A percentile compares a stretch with the other conserved stretches of the same genome.
Evolutionary conservation across 805 yeast genomes (phyloP).

Genomic region (Pichia ethanolica): DNA sequence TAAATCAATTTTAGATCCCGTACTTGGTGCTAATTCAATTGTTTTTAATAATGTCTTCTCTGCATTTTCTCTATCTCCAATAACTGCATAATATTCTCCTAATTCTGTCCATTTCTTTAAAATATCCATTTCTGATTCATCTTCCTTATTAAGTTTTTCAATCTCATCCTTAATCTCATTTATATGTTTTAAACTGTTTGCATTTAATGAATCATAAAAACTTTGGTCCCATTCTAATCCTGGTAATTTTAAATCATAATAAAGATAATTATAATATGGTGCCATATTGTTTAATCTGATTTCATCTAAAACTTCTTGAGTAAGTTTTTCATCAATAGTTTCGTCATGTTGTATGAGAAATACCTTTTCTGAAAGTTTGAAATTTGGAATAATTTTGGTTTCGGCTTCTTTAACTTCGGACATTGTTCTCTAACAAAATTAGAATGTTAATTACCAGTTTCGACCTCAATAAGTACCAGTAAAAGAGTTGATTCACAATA

Average conservation of each 20-base stretch:
- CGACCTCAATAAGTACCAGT: too few relatives aligned
- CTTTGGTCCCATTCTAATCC: slow-evolving; percentile 52
- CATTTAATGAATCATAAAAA: slow-evolving; percentile 43
- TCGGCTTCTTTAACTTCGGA: slow-evolving; percentile 1
- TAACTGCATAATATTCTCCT: slow-evolving; percentile 81
- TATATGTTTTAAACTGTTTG: slow-evolving; percentile 50
- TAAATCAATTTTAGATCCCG: slow-evolving; percentile 88
- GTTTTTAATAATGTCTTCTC: slow-evolving; percentile 61
- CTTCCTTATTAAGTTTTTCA: slow-evolving; percentile 51
- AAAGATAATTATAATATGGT: slow-evolving; percentile 72
- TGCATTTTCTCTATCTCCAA: slow-evolving; percentile 76
- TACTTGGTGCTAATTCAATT: slow-evolving; percentile 68
- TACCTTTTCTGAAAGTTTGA: slow-evolving; percentile 71
- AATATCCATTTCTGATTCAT: slow-evolving; percentile 81
- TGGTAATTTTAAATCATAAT: slow-evolving; percentile 34
- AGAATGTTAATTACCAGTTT: too few relatives aligned
- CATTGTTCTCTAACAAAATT: too few relatives aligned
- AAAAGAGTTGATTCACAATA: too few relatives aligned
- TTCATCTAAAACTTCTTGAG: slow-evolving; percentile 40
- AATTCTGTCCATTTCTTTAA: slow-evolving; percentile 70
- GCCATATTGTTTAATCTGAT: slow-evolving; percentile 63
- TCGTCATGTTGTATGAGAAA: slow-evolving; percentile 43
- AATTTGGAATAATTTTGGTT: slow-evolving; percentile 60
- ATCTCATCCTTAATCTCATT: slow-evolving; percentile 46
- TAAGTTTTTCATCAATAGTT: slow-evolving; percentile 24